Conservation (phyloP, 139 green algal species). For the Chlamydomonas sp. region DNA sequence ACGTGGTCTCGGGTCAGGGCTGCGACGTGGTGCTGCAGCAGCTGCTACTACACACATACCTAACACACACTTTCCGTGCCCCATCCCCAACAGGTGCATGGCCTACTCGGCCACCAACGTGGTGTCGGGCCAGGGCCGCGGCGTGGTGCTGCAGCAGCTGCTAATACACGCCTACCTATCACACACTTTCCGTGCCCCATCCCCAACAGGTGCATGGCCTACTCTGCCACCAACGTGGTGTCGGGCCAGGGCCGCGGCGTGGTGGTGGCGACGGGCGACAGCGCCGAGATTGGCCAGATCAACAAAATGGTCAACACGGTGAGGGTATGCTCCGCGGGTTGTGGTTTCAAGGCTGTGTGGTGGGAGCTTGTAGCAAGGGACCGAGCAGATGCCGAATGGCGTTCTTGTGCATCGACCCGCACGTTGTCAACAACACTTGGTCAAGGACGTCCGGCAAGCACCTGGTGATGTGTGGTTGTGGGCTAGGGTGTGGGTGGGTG, state of each 20-base stretch:
- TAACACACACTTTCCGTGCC: too few species aligned
- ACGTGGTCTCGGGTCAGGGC: slow-evolving; percentile 53
- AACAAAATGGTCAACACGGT: slow-evolving; percentile 51
- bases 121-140: slow-evolving; percentile 50
- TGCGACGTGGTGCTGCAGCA: background rate
- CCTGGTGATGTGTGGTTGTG: too few species aligned
- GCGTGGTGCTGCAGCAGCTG: slow-evolving; percentile 64
- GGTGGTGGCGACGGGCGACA: slow-evolving; percentile 61
- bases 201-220: slow-evolving; percentile 54
- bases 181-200: too few species aligned
- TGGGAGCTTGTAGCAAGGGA: too few species aligned
- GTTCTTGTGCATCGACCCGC: too few species aligned
- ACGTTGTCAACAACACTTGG: too few species aligned
- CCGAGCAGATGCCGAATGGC: too few species aligned
- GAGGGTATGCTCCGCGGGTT: background rate
- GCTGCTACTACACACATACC: too few species aligned
- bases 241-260: slow-evolving; percentile 55
- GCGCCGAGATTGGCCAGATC: slow-evolving; percentile 58
- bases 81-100: slow-evolving; percentile 46
- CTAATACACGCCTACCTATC: too few species aligned
- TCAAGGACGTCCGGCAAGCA: too few species aligned
- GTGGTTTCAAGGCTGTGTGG: background rate
- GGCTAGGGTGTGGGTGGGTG: too few species aligned
- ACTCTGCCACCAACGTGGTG: slow-evolving; percentile 59
- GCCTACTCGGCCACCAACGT: slow-evolving; percentile 59